Evolutionary conservation across 441 rosid species (phyloP).

Genomic region (Euphorbia corollata): DNA sequence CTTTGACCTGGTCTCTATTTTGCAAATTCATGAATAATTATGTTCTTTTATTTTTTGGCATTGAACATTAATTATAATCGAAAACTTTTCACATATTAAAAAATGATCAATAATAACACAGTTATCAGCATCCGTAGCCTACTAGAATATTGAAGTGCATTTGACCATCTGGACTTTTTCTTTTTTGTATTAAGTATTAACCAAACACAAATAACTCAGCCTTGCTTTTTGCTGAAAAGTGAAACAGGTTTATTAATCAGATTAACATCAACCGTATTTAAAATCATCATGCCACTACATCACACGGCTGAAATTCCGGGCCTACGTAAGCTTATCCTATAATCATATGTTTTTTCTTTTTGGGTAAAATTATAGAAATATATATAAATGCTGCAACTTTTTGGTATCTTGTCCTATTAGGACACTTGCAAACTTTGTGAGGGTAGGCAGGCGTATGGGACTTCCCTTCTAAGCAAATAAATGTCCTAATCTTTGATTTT

Average conservation of each 20-base stretch:
- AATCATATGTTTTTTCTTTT: not conserved
- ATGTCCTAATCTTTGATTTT: not conserved
- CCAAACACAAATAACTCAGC: too few relatives aligned
- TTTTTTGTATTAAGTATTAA: too few relatives aligned
- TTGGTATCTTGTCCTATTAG: not conserved
- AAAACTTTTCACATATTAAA: too few relatives aligned
- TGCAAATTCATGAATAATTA: too few relatives aligned
- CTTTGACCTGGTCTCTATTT: too few relatives aligned
- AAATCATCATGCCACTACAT: not conserved
- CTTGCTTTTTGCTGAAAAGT: too few relatives aligned
- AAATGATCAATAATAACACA: too few relatives aligned
- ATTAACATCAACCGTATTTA: not conserved
- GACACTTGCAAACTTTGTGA: not conserved
- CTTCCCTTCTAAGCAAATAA: constrained; percentile 21
- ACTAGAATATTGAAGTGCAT: too few relatives aligned
- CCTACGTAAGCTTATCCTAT: not conserved
- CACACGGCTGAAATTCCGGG: constrained; percentile 3
- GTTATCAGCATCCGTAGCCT: too few relatives aligned
- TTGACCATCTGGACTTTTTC: too few relatives aligned
- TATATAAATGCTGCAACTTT: not conserved
- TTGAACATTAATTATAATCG: too few relatives aligned
- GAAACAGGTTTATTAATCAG: not conserved
- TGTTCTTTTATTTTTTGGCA: too few relatives aligned
- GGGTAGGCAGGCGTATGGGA: not conserved
- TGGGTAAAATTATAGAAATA: not conserved